Evolutionary conservation across 2,329 filamentous ascomycete genomes (phyloP).

Genomic region (Pochonia chlamydosporia): DNA sequence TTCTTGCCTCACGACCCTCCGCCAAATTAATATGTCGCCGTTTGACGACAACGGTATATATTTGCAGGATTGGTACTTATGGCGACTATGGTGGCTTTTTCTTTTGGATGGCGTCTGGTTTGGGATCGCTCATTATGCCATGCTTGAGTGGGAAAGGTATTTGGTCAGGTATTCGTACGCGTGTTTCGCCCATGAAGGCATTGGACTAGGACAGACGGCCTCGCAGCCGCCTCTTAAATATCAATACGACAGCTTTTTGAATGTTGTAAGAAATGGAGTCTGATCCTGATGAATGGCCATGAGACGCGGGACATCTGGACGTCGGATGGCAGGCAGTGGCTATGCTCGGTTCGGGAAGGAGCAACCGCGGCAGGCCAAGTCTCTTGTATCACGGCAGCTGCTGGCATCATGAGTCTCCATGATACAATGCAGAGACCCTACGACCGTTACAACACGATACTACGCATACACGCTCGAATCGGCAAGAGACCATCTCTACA

Average conservation of each 20-base stretch:
- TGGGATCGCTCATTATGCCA: background rate
- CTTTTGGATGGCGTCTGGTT: background rate
- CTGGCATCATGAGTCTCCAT: background rate
- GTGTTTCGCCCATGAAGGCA: background rate
- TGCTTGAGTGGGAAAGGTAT: background rate
- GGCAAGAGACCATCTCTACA: background rate
- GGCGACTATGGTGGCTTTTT: background rate
- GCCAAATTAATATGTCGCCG: constrained; percentile 9
- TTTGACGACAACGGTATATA: background rate
- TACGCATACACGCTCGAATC: background rate
- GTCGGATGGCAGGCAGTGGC: too few species aligned
- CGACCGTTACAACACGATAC: background rate
- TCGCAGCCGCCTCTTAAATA: background rate
- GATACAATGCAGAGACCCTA: background rate
- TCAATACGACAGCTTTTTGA: background rate
- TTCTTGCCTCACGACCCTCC: constrained; percentile 79
- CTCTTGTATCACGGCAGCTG: background rate
- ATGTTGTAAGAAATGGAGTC: background rate
- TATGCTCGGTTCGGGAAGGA: background rate
- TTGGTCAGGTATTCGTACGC: background rate
- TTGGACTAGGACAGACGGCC: background rate
- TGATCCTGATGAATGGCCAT: too few species aligned
- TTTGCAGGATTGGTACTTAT: too few species aligned
- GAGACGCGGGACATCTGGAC: too few species aligned
- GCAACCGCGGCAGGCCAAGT: background rate